These are phyloP conservation scores for Penicillium mononematosum DNA, from an alignment of 495 filamentous ascomycete genomes.

Conservation along the genomic window DNA sequence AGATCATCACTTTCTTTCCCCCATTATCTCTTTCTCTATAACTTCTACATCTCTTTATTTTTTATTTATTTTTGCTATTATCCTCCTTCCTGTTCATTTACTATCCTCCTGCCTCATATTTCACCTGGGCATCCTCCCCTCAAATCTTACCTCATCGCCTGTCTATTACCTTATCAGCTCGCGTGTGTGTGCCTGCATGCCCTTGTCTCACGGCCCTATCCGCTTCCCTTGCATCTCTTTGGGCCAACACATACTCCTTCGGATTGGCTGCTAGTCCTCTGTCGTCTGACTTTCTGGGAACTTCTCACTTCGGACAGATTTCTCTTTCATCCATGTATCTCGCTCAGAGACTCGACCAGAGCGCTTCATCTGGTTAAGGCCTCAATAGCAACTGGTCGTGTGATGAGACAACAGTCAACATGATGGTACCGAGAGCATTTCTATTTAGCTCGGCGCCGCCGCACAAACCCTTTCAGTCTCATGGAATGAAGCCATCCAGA, in stretches of 20 bases:
- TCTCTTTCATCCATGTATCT: conserved; percentile 45
- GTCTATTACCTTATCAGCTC: conserved; percentile 17
- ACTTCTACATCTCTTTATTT: neutral
- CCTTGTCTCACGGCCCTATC: conserved; percentile 17
- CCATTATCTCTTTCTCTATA: conserved; percentile 7
- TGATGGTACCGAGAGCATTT: conserved; percentile 52
- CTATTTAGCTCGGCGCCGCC: conserved; percentile 37
- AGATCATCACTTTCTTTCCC: conserved; percentile 25
- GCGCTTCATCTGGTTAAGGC: conserved; percentile 45
- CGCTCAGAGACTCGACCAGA: conserved; percentile 47
- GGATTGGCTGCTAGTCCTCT: conserved; percentile 14
- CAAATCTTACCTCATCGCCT: conserved; percentile 3
- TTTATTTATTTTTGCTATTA: neutral
- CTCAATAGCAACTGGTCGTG: conserved; percentile 9
- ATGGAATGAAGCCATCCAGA: conserved; percentile 16
- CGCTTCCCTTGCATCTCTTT: conserved; percentile 11
- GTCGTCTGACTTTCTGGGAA: conserved; percentile 20
- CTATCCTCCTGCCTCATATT: neutral
- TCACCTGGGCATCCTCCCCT: neutral
- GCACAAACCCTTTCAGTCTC: conserved; percentile 22
- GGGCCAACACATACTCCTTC: conserved; percentile 10
- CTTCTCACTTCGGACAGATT: conserved; percentile 10
- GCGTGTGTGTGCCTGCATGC: conserved; percentile 29
- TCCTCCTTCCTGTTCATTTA: conserved; percentile 3
- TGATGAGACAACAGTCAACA: conserved; percentile 27